These are phyloP conservation scores for Immersiporthe knoxdaviesiana DNA, from an alignment of 2,329 filamentous ascomycete genomes.

Conservation along the genomic window DNA sequence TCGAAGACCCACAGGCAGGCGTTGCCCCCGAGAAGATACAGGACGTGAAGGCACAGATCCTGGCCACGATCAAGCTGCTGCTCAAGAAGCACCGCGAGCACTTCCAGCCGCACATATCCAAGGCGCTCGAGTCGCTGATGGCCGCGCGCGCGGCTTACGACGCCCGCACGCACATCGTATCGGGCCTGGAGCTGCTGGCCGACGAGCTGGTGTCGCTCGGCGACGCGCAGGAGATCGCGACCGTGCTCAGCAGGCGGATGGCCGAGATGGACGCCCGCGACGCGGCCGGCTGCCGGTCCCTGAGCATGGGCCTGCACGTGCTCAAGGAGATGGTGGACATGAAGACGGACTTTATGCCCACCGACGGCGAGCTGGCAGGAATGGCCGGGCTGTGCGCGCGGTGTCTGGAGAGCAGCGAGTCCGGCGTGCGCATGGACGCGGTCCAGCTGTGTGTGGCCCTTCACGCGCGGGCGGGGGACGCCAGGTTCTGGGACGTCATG, in stretches of 20 bases:
- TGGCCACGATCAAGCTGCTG: constrained; percentile 74
- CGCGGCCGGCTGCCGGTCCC: constrained; percentile 53
- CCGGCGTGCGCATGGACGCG: constrained; percentile 72
- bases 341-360: constrained; percentile 51
- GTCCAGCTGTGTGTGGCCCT: constrained; percentile 77
- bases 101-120: constrained; percentile 69
- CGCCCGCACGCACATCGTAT: constrained; percentile 70
- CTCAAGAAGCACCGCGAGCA: constrained; percentile 68
- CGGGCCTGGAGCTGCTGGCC: constrained; percentile 73
- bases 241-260: constrained; percentile 57
- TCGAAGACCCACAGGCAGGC: constrained; percentile 63
- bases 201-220: constrained; percentile 72
- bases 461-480: constrained; percentile 64
- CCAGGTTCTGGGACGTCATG: constrained; percentile 69
- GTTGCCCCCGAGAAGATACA: constrained; percentile 66
- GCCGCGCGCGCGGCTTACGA: constrained; percentile 69
- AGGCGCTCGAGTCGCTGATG: constrained; percentile 69
- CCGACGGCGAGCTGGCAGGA: constrained; percentile 54
- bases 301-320: constrained; percentile 67
- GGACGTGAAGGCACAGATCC: constrained; percentile 74
- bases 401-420: constrained; percentile 64
- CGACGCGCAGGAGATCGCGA: constrained; percentile 62
- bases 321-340: constrained; percentile 62
- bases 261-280: constrained; percentile 48
- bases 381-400: constrained; percentile 56